Base-by-base conservation (phyloP, 768 basidiomycete genomes). In the Hygrocybe coccinea region DNA sequence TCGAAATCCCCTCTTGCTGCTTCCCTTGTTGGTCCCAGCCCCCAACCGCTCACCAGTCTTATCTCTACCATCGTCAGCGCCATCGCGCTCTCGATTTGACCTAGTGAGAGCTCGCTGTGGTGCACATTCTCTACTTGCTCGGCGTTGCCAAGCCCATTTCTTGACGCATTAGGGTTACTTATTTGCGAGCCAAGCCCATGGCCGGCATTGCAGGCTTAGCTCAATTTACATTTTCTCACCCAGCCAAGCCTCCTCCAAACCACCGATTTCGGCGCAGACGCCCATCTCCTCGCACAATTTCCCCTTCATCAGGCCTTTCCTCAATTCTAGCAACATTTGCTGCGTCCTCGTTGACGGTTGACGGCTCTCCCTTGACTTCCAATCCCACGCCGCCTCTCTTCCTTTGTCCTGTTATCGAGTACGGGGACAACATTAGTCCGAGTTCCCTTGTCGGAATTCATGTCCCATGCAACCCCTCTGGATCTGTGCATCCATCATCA, bases 291-390 rank as follows among this genome's bases (percentile, higher is more conserved):
- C 58, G 29, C 29, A 29, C 57, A 55, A 44, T 53, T 59, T 61
- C 59, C 62, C 60, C 68, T 22, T 56, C 65, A 62, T 49, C 66
- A 37, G 61, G 66, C 4, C 82, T 84, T 24, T 85, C 85, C 37
- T 64, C 78, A 0, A 69, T 74, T 14, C 58, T 87, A 38, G 83
- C 84, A 22, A 70, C 80, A 63, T 70, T 86, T 59, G 81, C 75
- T 6, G 69, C 80, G 4, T 69, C 79, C 10, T 68, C 78, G n/a
- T 63, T 76, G 24, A 57, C 73, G 3, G 81, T 69, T 38, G 68
- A 77, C 62, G 80, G 75, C 46, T 74, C 74, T 55, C 83, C 84
- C 7, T 21, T 52, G 11, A n/a, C 22, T 29, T 12, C 38, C 21
- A 17, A 35, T 12, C 51, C 15, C 12, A 67, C 74, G 21, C 82